Conservation (phyloP, 1,284 basidiomycete genomes). For the Boletus austroedulis region DNA sequence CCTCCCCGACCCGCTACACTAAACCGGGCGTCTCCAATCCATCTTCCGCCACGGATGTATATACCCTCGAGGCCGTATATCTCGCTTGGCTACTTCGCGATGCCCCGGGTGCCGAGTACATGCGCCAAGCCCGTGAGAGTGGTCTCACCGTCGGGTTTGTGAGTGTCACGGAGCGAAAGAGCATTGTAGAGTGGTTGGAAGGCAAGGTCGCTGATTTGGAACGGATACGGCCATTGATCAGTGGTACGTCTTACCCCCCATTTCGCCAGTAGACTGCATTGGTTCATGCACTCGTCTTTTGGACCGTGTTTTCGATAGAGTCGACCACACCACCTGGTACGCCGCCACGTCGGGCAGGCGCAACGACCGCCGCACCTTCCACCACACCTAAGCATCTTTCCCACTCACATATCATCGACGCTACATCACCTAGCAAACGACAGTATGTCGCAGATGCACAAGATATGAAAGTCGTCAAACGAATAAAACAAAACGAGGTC, state of each 20-base stretch:
- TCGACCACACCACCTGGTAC: constrained; percentile 66
- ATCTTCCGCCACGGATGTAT: constrained; percentile 57
- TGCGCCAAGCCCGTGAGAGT: constrained; percentile 76
- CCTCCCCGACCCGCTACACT: constrained; percentile 70
- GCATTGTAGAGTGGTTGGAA: constrained; percentile 80
- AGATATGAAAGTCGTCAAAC: constrained; percentile 83
- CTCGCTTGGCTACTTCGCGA: constrained; percentile 77
- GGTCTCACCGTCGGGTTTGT: constrained; percentile 76
- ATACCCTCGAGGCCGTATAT: constrained; percentile 77
- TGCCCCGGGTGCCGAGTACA: constrained; percentile 76
- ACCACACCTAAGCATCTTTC: constrained; percentile 38
- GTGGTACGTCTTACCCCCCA: constrained; percentile 43
- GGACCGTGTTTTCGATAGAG: constrained; percentile 20
- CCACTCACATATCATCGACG: constrained; percentile 35
- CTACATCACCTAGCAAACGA: constrained; percentile 59
- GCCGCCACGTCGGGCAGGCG: constrained; percentile 47
- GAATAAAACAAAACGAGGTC: constrained; percentile 68
- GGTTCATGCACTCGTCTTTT: background rate
- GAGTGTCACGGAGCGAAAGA: constrained; percentile 81
- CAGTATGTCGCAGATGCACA: constrained; percentile 75
- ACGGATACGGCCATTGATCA: constrained; percentile 50
- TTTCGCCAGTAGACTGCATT: background rate
- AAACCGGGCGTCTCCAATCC: constrained; percentile 48
- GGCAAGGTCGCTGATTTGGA: constrained; percentile 59
- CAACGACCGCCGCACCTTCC: constrained; percentile 28